A percentile compares a stretch with the other conserved stretches of the same genome.
These are phyloP conservation scores for Diaporthe sp. DNA, from an alignment of 2,329 filamentous ascomycete genomes.

Conservation along the genomic window DNA sequence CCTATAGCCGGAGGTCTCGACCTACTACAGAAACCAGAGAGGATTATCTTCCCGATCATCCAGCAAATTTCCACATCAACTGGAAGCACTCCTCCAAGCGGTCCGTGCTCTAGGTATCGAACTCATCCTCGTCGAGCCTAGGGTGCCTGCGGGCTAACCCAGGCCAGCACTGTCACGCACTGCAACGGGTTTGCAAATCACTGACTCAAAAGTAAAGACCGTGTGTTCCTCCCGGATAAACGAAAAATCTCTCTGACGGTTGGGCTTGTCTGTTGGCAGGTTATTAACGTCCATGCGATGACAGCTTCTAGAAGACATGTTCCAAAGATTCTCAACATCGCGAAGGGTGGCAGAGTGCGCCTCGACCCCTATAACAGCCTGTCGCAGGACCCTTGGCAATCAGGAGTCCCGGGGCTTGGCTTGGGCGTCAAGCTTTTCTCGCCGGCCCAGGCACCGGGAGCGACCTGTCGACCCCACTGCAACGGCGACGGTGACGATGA, in stretches of 20 bases:
- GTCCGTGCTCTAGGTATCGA: constrained; percentile 23
- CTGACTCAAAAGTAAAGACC: constrained; percentile 23
- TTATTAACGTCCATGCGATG: not conserved
- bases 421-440: constrained; percentile 38
- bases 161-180: not conserved
- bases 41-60: constrained; percentile 19
- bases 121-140: not conserved
- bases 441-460: constrained; percentile 7
- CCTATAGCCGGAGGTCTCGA: constrained; percentile 22
- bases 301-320: constrained; percentile 23
- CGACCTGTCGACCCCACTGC: constrained; percentile 6
- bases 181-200: constrained; percentile 9
- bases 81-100: not conserved
- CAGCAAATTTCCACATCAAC: constrained; percentile 22
- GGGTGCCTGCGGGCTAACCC: not conserved
- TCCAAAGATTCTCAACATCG: not conserved
- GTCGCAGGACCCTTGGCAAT: constrained; percentile 20
- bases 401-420: constrained; percentile 16
- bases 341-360: not conserved
- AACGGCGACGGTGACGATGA: constrained; percentile 23
- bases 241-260: not conserved
- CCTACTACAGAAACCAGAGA: constrained; percentile 12
- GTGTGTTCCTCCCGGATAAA: not conserved
- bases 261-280: not conserved
- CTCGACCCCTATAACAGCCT: constrained; percentile 1